Conservation (phyloP, 371 early-diverging fungal genomes). For the Rhizomucor pusillus region DNA sequence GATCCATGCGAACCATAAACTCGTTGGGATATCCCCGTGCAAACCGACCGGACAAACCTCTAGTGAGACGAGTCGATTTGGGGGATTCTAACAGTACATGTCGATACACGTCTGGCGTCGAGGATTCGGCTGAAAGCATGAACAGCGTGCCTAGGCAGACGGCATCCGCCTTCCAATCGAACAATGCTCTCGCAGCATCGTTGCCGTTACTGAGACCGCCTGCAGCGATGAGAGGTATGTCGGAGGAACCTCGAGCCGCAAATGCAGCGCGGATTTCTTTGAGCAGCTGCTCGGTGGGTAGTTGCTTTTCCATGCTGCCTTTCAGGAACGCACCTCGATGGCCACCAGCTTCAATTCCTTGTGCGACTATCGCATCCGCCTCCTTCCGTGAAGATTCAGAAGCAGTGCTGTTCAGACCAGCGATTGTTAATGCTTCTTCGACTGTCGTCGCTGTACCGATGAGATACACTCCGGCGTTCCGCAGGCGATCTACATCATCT, state of each 20-base stretch:
- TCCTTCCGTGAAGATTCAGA: conserved; percentile 18
- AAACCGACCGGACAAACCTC: conserved; percentile 29
- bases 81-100: conserved; percentile 19
- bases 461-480: conserved; percentile 29
- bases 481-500: conserved; percentile 16
- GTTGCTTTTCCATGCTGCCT: conserved; percentile 9
- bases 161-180: conserved; percentile 30
- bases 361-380: conserved; percentile 41
- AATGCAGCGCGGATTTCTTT: conserved; percentile 15
- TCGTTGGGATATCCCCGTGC: conserved; percentile 37
- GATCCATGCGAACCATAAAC: conserved; percentile 30
- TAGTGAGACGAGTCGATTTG: conserved; percentile 22
- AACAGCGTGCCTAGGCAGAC: conserved; percentile 40
- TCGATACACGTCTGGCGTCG: conserved; percentile 26
- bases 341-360: conserved; percentile 45
- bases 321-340: conserved; percentile 38
- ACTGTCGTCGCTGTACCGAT: conserved; percentile 48
- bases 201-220: conserved; percentile 37
- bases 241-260: background rate
- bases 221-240: conserved; percentile 37
- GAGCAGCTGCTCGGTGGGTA: conserved; percentile 18
- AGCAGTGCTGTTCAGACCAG: too few relatives aligned
- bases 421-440: conserved; percentile 31
- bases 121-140: conserved; percentile 35
- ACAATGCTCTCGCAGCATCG: conserved; percentile 17